Percentiles rank a stretch among this genome's conserved stretches.
Evolutionary conservation across 176 grass and related monocot genomes (phyloP).

Genomic region (Puccinellia tenuiflora): DNA sequence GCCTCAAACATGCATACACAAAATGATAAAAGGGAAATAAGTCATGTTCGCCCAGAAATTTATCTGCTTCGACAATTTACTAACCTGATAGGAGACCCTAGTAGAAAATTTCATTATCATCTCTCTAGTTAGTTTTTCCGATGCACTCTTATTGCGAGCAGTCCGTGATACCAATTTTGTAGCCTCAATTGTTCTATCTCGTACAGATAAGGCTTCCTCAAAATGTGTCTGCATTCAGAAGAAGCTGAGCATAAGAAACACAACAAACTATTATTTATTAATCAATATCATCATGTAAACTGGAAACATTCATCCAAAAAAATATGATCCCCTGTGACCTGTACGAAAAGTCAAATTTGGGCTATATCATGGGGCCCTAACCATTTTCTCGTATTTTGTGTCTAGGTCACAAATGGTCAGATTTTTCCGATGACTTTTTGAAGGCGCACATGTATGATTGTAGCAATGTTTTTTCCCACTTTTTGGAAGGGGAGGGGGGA

Average conservation of each 20-base stretch:
- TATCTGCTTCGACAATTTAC: background rate
- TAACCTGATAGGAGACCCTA: conserved; percentile 86
- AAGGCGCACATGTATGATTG: background rate
- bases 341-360: background rate
- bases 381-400: background rate
- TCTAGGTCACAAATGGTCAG: background rate
- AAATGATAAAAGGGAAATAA: conserved; percentile 14
- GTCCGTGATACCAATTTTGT: conserved; percentile 69
- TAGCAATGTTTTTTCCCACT: background rate
- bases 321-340: background rate
- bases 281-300: background rate
- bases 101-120: conserved; percentile 85
- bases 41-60: background rate
- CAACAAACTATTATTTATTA: background rate
- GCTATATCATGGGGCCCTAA: background rate
- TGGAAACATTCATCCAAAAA: background rate
- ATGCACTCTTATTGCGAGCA: conserved; percentile 66
- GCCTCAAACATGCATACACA: background rate
- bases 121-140: conserved; percentile 82
- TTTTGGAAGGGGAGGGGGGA: background rate
- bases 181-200: conserved; percentile 62
- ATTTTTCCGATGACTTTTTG: background rate
- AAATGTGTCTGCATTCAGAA: conserved; percentile 74
- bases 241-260: conserved; percentile 27
- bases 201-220: conserved; percentile 77